Evolutionary conservation across 805 yeast genomes (phyloP).

Genomic region (Wickerhamiella allomyrinae): DNA sequence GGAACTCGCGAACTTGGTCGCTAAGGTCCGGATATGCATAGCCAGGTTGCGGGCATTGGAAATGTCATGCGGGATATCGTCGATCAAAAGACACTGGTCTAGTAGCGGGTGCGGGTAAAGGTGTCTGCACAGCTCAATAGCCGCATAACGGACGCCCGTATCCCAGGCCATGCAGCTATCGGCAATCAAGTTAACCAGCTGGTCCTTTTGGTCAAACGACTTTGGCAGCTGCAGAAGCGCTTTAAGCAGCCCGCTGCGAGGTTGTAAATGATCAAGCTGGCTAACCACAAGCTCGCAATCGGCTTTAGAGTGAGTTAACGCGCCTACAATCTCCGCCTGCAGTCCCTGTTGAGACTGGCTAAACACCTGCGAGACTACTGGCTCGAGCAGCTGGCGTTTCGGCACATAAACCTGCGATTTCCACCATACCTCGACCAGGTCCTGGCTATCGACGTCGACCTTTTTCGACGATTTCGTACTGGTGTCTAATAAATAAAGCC

Average conservation of each 20-base stretch:
- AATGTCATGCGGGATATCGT: constrained; percentile 57
- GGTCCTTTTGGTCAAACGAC: neutral
- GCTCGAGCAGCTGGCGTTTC: neutral
- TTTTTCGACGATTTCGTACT: neutral
- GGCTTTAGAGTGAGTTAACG: neutral
- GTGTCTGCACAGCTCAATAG: constrained; percentile 7
- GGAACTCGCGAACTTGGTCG: constrained; percentile 28
- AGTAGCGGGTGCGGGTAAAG: constrained; percentile 17
- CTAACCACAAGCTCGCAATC: neutral
- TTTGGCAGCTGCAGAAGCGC: neutral
- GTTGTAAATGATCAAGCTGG: neutral
- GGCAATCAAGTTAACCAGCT: neutral
- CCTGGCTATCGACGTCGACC: neutral
- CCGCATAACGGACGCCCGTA: constrained; percentile 7
- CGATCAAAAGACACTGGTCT: constrained; percentile 45
- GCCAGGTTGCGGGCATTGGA: constrained; percentile 61
- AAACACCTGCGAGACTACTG: neutral
- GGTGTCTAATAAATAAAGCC: neutral
- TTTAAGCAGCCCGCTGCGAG: neutral
- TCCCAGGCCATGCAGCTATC: constrained; percentile 13
- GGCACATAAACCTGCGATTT: constrained; percentile 1
- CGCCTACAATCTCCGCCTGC: neutral
- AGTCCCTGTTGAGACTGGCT: neutral
- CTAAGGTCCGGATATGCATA: constrained; percentile 49
- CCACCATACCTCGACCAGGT: constrained; percentile 8